phyloP scores from a whole-genome alignment of 768 basidiomycete species.

The Melanogaster broomeanus region DNA sequence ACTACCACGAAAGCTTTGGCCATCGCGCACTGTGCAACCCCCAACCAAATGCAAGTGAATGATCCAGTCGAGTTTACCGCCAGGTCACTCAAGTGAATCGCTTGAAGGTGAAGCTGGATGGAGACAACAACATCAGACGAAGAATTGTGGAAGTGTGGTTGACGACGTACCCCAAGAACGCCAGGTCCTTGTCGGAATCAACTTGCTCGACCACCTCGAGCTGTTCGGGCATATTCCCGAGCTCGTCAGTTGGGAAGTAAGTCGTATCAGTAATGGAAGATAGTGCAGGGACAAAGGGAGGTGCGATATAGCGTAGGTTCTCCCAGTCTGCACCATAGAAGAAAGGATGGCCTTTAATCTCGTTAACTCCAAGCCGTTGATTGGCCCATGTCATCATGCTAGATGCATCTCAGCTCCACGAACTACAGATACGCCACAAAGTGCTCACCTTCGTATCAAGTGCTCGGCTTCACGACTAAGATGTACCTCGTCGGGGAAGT shows the following conservation, averaged over 20 bases:
- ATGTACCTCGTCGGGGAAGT: constrained; percentile 94
- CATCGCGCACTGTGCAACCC: background rate
- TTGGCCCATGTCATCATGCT: constrained; percentile 89
- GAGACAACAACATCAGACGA: constrained; percentile 1
- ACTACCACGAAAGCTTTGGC: constrained; percentile 5
- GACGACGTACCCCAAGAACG: constrained; percentile 58
- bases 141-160: background rate
- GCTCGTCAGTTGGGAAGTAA: constrained; percentile 96
- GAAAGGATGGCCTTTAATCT: constrained; percentile 93
- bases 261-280: constrained; percentile 92
- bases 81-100: constrained; percentile 48
- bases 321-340: constrained; percentile 96
- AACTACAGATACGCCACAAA: background rate
- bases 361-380: constrained; percentile 71
- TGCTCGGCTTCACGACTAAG: constrained; percentile 92
- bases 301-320: constrained; percentile 87
- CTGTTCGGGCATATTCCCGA: constrained; percentile 67
- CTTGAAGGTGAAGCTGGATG: constrained; percentile 80
- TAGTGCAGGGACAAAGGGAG: constrained; percentile 93
- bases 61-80: background rate
- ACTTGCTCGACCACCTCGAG: constrained; percentile 62
- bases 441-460: constrained; percentile 74
- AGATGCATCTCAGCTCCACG: constrained; percentile 6
- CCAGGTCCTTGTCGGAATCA: constrained; percentile 66
- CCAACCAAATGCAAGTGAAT: background rate